Evolutionary conservation across 257 asterid species (phyloP), one percentile per base, ranked within the genome.

Genomic region (Solanum corneliomulleri): DNA sequence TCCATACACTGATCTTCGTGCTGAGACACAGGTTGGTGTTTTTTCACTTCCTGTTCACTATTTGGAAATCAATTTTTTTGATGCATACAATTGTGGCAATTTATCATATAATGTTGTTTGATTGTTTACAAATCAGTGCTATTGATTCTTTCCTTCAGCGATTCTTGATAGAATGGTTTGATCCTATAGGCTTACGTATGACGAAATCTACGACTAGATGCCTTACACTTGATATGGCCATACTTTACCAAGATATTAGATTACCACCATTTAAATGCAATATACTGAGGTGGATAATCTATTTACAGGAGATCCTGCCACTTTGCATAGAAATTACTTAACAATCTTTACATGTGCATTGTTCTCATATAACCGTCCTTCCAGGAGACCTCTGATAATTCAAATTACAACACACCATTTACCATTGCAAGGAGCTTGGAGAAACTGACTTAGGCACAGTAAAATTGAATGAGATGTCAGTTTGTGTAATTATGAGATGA

Each of bases 1-100:
- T 87, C 99, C 99, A 13, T 97, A 95, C 88, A 97, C 99, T 23
- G 99, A 97, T 91, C 98, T 96, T 78, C 98, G 97, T 89, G 97
- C 99, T 44, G 99, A 97, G 92, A 95, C 98, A 84, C 96, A 97
- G 97, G 99, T 95, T 84, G 80, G 86, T 41, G 60, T 80, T 85
- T 70, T 70, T 35, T 64, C 16, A 80, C 68, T 37, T 37, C 39
- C 7, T 37, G 39, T 37, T 37, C 6, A 37, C 39, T 37, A 37
- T 37, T 37, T 37, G 39, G 39, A 37, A 37, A 37, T 37, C 39
- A 37, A 6, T 37, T 5, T 37, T 37, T 37, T 37, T 6, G 7
- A 37, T 37, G 7, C 39, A 37, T 37, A 37, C 7, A 37, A 37
- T 37, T 37, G 39, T 37, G 39, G 7, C 1, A 1, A 37, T 37